phyloP scores from a whole-genome alignment of 1,139 yeast species.

The Yamadazyma buinensis region DNA sequence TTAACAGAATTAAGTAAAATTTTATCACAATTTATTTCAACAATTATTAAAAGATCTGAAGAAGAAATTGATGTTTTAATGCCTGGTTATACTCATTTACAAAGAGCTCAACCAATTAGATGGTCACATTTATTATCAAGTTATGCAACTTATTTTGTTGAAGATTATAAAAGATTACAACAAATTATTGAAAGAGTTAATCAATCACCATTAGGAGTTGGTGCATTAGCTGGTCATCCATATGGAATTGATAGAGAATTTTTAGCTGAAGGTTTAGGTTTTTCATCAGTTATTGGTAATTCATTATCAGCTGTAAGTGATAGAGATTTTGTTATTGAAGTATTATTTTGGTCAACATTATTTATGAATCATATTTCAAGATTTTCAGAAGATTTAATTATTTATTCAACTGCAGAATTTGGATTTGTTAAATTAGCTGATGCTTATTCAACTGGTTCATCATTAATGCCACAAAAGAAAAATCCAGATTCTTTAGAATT shows the following conservation, averaged over 20 bases:
- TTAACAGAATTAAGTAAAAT: conserved; percentile 56
- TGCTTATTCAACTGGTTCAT: conserved; percentile 97
- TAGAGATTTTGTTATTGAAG: conserved; percentile 94
- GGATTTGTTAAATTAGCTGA: conserved; percentile 91
- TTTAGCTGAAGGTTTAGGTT: conserved; percentile 75
- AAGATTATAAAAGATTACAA: conserved; percentile 79
- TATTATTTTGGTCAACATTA: conserved; percentile 95
- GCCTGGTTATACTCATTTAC: conserved; percentile 99
- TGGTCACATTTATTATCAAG: conserved; percentile 98
- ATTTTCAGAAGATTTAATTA: conserved; percentile 89
- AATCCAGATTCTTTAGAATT: conserved; percentile 95
- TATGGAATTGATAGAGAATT: conserved; percentile 94
- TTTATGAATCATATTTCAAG: conserved; percentile 94
- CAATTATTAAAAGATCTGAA: conserved; percentile 72
- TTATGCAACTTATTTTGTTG: conserved; percentile 90
- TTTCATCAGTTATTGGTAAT: conserved; percentile 85
- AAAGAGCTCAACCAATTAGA: conserved; percentile 98
- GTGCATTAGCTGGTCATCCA: conserved; percentile 99
- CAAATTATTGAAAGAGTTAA: conserved; percentile 83
- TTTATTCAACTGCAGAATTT: conserved; percentile 96
- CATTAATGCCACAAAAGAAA: conserved; percentile 98
- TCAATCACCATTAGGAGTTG: conserved; percentile 89
- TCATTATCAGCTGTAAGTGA: conserved; percentile 94
- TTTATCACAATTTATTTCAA: conserved; percentile 59
- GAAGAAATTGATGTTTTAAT: conserved; percentile 84